Evolutionary conservation across 2,329 filamentous ascomycete species (phyloP), one percentile per base, ranked within the genome.

Genomic region (Sporothrix phasma): DNA sequence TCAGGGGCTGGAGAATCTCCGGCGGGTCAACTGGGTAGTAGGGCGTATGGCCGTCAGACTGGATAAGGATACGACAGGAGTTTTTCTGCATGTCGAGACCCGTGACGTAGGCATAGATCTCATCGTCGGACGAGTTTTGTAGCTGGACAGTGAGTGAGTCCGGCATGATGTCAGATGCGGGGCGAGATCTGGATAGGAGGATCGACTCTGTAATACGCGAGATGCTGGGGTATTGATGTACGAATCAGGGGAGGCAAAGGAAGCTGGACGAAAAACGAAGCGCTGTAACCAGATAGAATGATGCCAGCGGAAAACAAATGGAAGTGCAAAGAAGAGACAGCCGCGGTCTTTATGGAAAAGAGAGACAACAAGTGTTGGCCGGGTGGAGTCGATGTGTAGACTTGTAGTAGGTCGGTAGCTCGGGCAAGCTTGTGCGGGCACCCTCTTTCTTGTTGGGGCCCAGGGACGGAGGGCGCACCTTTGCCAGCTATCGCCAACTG

Each of bases 31-130:
- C 75, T 3, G 87, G 78, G 61, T 86, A 80, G 70, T 86, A 83
- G 13, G 84, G 75, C 2, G 76, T 75, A 67, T 80, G 80, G 69
- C 80, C 79, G 59, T 83, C 79, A 67, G 74, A 69, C 62, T 73
- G 72, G 66, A 78, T 68, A 31, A 78, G 70, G 59, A 74, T 74
- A n/a, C 75, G 75, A 58, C 71, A 69, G 29, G 71, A 70, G 64
- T 70, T 69, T 62, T 74, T 69, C 54, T 84, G 79, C 37, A 87
- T 74, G 1, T 84, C 83, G 26, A 80, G 78, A 11, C 86, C 86
- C 3, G 84, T 89, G 71, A 90, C 83, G 72, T 87, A 88, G 45
- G 84, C 85, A 68, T 80, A 87, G 8, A 86, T 80, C 24, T 76
- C 79, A 64, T 73, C 75, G 54, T 71, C 74, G 19, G 81, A 83